These are phyloP conservation scores for Flaveria trinervia DNA, from an alignment of 129 eudicot genomes.

Conservation along the genomic window DNA sequence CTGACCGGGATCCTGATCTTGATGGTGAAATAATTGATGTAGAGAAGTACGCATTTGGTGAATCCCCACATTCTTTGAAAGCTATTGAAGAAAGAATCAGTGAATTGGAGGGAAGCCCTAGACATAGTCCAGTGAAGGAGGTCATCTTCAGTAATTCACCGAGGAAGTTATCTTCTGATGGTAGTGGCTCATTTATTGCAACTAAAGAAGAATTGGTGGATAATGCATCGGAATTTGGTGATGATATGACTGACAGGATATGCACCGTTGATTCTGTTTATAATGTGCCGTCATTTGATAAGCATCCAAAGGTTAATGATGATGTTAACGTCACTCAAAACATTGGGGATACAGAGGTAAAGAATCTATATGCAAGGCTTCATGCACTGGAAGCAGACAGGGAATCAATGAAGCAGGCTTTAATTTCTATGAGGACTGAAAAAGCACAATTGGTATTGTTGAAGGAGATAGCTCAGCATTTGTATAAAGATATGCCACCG, in stretches of 20 bases:
- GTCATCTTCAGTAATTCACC: constrained; percentile 65
- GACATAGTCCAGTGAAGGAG: constrained; percentile 57
- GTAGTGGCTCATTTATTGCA: constrained; percentile 44
- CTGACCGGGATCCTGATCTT: constrained; percentile 44
- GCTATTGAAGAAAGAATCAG: constrained; percentile 77
- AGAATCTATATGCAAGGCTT: constrained; percentile 80
- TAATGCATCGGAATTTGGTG: constrained; percentile 64
- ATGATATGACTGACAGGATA: constrained; percentile 73
- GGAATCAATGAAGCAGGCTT: constrained; percentile 94
- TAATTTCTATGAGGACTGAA: constrained; percentile 86
- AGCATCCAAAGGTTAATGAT: constrained; percentile 62
- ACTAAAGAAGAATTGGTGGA: constrained; percentile 43
- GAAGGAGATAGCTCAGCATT: constrained; percentile 86
- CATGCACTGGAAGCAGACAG: constrained; percentile 97
- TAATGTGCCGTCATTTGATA: constrained; percentile 41
- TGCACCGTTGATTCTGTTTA: constrained; percentile 81
- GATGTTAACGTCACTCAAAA: constrained; percentile 47
- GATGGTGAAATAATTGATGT: constrained; percentile 57
- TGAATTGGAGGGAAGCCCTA: constrained; percentile 66
- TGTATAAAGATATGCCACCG: constrained; percentile 72
- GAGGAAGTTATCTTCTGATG: constrained; percentile 51
- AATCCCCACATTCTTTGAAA: constrained; percentile 61
- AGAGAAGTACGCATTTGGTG: constrained; percentile 77
- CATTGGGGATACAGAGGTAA: constrained; percentile 61
- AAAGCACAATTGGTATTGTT: constrained; percentile 83